Evolutionary conservation across 306 rosid genomes (phyloP), one percentile per base, ranked within the genome.

Genomic region (Quillaja saponaria): DNA sequence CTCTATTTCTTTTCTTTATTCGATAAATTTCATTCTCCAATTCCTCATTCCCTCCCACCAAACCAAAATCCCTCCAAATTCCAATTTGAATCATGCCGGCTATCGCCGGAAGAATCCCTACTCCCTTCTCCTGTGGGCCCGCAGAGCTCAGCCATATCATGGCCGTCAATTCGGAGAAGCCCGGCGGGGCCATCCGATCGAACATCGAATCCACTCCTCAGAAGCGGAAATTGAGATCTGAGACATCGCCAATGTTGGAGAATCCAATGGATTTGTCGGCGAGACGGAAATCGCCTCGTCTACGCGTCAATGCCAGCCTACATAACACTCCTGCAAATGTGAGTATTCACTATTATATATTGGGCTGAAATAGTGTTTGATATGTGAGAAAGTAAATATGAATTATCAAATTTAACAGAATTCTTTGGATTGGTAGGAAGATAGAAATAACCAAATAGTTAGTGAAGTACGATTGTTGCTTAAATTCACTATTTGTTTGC

Each of bases 261-360:
- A 51, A 67, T 34, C 76, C 75, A 1, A 12, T 60, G 10, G 66
- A 81, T 13, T 40, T 82, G 0, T 76, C 85, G 6, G 56, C 71
- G 38, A 70, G 38, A 31, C 61, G 73, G 55, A 84, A 78, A 47
- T 83, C 91, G 1, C 81, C 85, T 10, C 86, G 90, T 46, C 73
- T 64, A 7, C 45, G 77, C 35, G 40, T 17, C 34, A 33, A 42
- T 31, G 60, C 85, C 14, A 48, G 77, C 64, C 78, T 78, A 5
- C 40, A 37, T 28, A 21, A 47, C 17, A 21, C 53, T 1, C 44
- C 13, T 7, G n/a, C 54, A 0, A 44, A 50, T 0, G 94, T 90
- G 66, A 78, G 73, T 40, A 25, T n/a, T n/a, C n/a, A n/a, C n/a
- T n/a, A n/a, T 25, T 4, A 25, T 25, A 25, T 25, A 1, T 25